Conservation (phyloP, 208 protist species). For the Angomonas desouzai region DNA sequence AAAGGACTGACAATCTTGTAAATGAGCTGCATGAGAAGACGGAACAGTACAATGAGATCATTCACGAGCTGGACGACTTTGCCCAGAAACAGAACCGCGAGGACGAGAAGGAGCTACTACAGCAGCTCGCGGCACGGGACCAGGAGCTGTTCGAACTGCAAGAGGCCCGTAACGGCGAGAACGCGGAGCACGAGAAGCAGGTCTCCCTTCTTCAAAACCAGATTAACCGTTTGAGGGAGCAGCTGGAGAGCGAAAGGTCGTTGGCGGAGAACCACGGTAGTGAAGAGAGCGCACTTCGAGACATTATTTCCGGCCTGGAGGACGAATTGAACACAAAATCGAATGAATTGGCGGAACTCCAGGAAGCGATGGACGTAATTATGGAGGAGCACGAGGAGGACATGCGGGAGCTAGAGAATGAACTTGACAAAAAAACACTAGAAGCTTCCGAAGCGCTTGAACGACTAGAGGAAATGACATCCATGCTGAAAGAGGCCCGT, state of each 20-base stretch:
- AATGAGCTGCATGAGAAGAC: slow-evolving; percentile 57
- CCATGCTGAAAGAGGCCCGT: slow-evolving; percentile 72
- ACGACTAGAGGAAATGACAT: slow-evolving; percentile 68
- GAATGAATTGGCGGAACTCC: slow-evolving; percentile 42
- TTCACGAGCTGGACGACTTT: slow-evolving; percentile 66
- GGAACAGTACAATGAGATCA: slow-evolving; percentile 52
- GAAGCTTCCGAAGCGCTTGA: slow-evolving; percentile 73
- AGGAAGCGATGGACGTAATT: slow-evolving; percentile 46
- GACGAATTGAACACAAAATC: slow-evolving; percentile 33
- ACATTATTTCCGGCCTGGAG: slow-evolving; percentile 32
- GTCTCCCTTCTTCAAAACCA: slow-evolving; percentile 57
- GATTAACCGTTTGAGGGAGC: slow-evolving; percentile 41
- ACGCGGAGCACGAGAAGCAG: slow-evolving; percentile 49
- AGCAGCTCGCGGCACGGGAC: slow-evolving; percentile 52
- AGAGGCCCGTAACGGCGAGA: slow-evolving; percentile 50
- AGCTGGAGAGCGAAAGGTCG: slow-evolving; percentile 33
- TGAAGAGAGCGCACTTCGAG: slow-evolving; percentile 34
- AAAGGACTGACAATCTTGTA: slow-evolving; percentile 47
- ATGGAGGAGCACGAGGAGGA: slow-evolving; percentile 58
- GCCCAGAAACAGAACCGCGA: slow-evolving; percentile 37
- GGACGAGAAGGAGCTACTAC: slow-evolving; percentile 53
- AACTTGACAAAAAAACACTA: slow-evolving; percentile 47
- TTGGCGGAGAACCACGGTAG: slow-evolving; percentile 30
- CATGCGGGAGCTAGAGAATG: slow-evolving; percentile 44
- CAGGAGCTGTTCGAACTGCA: slow-evolving; percentile 67